Base-by-base conservation (phyloP, 2,329 filamentous ascomycete species). In the Hypoxylon sp. region DNA sequence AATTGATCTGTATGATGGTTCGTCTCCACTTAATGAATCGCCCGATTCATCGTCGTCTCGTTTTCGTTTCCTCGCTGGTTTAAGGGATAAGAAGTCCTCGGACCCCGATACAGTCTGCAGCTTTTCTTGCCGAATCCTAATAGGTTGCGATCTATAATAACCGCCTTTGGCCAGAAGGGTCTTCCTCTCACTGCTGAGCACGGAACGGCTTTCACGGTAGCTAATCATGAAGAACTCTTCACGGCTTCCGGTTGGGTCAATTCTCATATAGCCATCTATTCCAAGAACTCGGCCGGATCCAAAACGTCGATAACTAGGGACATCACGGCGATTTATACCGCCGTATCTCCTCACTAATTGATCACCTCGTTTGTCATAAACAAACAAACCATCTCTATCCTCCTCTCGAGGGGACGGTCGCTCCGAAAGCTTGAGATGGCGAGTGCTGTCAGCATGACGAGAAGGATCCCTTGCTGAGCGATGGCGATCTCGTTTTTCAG, bases 311-410 rank as follows among this genome's bases (percentile, higher is more conserved):
- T 96, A 97, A 2, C 78, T 71, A 0, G 93, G 93, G 10, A 96
- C 79, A 56, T 84, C 85, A 67, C 91, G 91, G 34, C 86, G 87
- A 74, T 97, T 88, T 39, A 91, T 83, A 26, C 86, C 85, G 1
- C 91, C 92, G 74, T 94, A 97, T 24, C 85, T 84, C 46, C 90
- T 76, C 68, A 95, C 93, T 49, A 93, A 84, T 4, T 84, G 80
- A 71, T 98, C 94, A 0, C 94, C 94, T 72, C 87, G 88, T 43
- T 81, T 87, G 76, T 98, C 94, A 53, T 91, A 72, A 46, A 87
- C 71, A 74, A 87, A 94, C 3, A 84, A 73, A 39, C 72, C 74
- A 64, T 70, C 52, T 4, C 17, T 59, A 41, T 56, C 63, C 22
- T 58, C 51, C 24, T 50, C 59, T 52, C 37, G 56, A 2, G 52